Percentiles rank a stretch among this genome's conserved stretches.
Evolutionary conservation across 139 green algal species (phyloP).

Genomic region (Trebouxia sp.): DNA sequence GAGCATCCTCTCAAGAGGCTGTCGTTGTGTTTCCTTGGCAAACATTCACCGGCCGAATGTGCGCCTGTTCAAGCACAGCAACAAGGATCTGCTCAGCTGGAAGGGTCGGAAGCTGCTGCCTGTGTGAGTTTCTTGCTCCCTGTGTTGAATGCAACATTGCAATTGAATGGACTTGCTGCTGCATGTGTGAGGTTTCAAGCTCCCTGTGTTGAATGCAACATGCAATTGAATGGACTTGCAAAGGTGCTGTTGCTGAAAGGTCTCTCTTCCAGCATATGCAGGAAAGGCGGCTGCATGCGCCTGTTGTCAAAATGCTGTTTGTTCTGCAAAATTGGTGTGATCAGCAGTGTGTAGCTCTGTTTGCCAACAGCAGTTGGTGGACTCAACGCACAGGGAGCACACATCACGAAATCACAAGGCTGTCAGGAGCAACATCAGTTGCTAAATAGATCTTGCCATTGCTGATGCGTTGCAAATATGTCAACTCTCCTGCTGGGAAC

Average conservation of each 20-base stretch:
- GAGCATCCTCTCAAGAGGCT: slow-evolving; percentile 37
- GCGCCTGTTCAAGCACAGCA: slow-evolving; percentile 44
- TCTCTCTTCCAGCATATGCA: neutral
- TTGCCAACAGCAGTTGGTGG: too few relatives aligned
- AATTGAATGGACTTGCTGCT: neutral
- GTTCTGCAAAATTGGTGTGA: too few relatives aligned
- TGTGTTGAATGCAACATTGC: neutral
- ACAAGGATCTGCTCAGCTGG: slow-evolving; percentile 48
- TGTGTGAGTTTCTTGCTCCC: slow-evolving; percentile 7
- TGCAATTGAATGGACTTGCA: too few relatives aligned
- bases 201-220: neutral
- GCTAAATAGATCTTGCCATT: too few relatives aligned
- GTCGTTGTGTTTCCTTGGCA: slow-evolving; percentile 55
- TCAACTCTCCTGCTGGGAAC: too few relatives aligned
- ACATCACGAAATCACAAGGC: too few relatives aligned
- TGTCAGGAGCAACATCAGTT: too few relatives aligned
- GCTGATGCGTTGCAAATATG: too few relatives aligned
- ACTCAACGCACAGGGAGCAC: too few relatives aligned
- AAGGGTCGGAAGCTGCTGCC: slow-evolving; percentile 9
- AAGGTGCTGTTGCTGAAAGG: neutral
- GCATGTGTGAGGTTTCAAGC: neutral
- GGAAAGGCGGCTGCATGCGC: too few relatives aligned
- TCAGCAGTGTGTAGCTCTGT: too few relatives aligned
- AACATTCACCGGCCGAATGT: slow-evolving; percentile 57
- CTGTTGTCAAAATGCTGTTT: too few relatives aligned